Percentiles rank a stretch among this genome's conserved stretches.
These are phyloP conservation scores for Arctium lappa DNA, from an alignment of 129 eudicot genomes.

Conservation along the genomic window DNA sequence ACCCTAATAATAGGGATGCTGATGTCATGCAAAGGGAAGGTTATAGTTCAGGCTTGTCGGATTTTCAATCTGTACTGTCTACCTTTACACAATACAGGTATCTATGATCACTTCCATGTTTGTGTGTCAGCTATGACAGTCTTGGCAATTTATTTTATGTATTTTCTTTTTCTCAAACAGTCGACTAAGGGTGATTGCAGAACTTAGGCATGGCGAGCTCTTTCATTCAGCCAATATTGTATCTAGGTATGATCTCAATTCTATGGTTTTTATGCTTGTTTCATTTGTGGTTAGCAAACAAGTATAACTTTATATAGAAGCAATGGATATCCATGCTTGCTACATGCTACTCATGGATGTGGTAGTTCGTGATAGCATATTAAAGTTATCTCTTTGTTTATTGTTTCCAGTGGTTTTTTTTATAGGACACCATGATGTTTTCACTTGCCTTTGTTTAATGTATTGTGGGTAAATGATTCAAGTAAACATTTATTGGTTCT, in stretches of 20 bases:
- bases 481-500: not conserved
- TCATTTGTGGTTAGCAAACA: not conserved
- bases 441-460: not conserved
- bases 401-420: not conserved
- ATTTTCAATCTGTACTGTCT: constrained; percentile 61
- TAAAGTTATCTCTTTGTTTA: not conserved
- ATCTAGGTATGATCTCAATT: constrained; percentile 49
- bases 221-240: constrained; percentile 67
- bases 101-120: constrained; percentile 5
- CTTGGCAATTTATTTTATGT: not conserved
- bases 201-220: constrained; percentile 63
- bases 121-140: not conserved
- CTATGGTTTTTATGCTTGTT: not conserved
- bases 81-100: constrained; percentile 63
- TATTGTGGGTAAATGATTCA: not conserved
- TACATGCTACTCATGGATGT: not conserved
- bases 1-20: constrained; percentile 32
- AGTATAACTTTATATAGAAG: not conserved
- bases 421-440: not conserved
- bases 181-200: constrained; percentile 73
- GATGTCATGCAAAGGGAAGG: constrained; percentile 46
- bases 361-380: not conserved
- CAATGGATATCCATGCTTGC: not conserved
- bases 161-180: constrained; percentile 24
- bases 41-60: constrained; percentile 50